Evolutionary conservation across 208 protist species (phyloP), one percentile per base, ranked within the genome.

Genomic region (Crithidia thermophila): DNA sequence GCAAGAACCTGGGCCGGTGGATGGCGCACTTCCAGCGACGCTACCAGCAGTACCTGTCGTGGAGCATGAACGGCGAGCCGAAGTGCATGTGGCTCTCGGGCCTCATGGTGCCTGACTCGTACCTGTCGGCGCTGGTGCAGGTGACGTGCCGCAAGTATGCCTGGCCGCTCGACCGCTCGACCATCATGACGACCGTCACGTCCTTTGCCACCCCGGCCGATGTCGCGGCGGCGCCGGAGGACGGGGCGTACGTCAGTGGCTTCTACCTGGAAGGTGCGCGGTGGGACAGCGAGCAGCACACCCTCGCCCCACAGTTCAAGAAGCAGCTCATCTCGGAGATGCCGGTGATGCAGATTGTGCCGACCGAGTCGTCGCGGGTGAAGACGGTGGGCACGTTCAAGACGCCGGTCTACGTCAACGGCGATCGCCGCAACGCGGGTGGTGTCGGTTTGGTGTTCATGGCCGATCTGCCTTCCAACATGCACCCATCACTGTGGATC

Each of bases 401-500:
- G 33, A 98, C 98, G 18, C 99, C 99, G n/a, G 97, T 99, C 33
- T 99, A 99, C 85, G 92, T 99, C 10, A 99, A 98, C 23, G 92
- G 94, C 18, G 94, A 97, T 36, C 85, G 98, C 33, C 84, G 95
- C 11, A 99, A 98, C 64, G 97, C 97, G 10, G 98, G 97, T 62
- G 98, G 98, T 36, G 97, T 98, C 0, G 98, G 99, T n/a, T 79
- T 99, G 1, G 98, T 99, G 14, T 99, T 99, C 67, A 92, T 98
- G 69, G 98, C 98, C 0, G 95, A 99, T 58, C 75, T 99, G 18
- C 47, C 85, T 9, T 98, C 97, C 11, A 60, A 78, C 23, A 76
- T 92, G 37, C 99, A 99, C 77, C 23, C 72, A 0, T 98, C 93
- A 18, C 68, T 98, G 52, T 99, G 98, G 98, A 93, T 98, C 28